Evolutionary conservation across 1,284 basidiomycete species (phyloP), one percentile per base, ranked within the genome.

Genomic region (Phellopilus nigrolimitatus): DNA sequence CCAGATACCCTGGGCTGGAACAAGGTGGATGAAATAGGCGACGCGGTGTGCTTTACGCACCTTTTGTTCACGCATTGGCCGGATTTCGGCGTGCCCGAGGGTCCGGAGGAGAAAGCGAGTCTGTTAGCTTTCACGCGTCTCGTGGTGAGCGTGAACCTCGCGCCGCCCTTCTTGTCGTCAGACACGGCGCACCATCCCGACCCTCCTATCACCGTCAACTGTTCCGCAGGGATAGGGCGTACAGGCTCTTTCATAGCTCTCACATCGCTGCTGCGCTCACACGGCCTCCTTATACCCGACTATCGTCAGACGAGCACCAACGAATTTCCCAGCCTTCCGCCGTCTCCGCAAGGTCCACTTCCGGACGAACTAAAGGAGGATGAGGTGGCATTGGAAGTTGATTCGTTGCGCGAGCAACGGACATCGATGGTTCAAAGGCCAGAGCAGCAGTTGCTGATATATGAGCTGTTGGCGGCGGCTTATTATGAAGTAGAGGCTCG

Each of bases 191-290:
- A 62, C 47, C 67, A 73, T 58, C 69, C 76, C 6, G 80, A 84
- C 52, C 82, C 86, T 12, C 91, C 91, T 0, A 78, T 90, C 49
- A 80, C 94, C 62, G 79, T 91, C 24, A 83, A 89, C 58, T 95
- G 92, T 61, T 88, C 85, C 19, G 94, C 94, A 0, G 94, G 94
- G 2, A 79, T 95, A 33, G 94, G 94, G 0, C 79, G 94, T 21
- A 95, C 94, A 0, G 94, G 94, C 13, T 82, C 89, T 27, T 95
- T 92, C 68, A 84, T 89, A 60, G 84, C 88, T 0, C 65, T 91
- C 17, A 82, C 78, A 9, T 91, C 89, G 12, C 69, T 91, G 24
- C 69, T 91, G 22, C 81, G 87, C 24, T 64, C 71, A 36, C 66
- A 79, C 55, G 73, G 70, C 31, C 68, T 84, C 50, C 68, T 89